Percentiles rank a stretch among this genome's conserved stretches.
Conservation (phyloP, 129 eudicot genomes). For the Flaveria brownii region DNA sequence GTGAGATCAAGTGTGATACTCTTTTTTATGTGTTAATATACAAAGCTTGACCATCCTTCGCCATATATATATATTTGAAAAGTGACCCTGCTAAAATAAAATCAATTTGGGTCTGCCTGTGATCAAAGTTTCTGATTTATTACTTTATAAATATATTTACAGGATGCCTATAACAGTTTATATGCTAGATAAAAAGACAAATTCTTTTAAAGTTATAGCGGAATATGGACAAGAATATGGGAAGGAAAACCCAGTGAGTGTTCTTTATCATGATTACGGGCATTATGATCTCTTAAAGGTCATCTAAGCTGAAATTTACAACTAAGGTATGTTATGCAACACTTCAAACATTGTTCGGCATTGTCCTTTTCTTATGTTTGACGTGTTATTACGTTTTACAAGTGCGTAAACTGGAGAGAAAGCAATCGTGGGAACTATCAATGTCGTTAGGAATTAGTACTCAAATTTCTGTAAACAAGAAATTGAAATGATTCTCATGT, state of each 20-base stretch:
- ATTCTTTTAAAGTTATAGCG: conserved; percentile 55
- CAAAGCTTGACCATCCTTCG: no score
- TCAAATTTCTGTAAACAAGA: background rate
- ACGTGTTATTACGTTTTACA: no score
- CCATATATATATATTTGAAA: no score
- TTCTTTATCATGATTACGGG: conserved; percentile 86
- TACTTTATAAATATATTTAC: conserved; percentile 15
- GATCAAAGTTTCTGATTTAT: background rate
- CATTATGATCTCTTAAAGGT: conserved; percentile 72
- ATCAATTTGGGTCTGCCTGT: no score
- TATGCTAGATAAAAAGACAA: conserved; percentile 63
- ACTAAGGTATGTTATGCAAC: conserved; percentile 18
- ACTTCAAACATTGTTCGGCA: background rate
- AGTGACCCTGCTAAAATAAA: no score
- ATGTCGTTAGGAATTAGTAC: background rate
- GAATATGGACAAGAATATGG: conserved; percentile 86
- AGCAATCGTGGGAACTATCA: background rate
- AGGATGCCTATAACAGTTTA: conserved; percentile 76
- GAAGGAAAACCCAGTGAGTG: conserved; percentile 59
- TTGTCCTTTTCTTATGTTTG: background rate
- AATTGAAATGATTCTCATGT: background rate
- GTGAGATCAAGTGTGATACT: background rate
- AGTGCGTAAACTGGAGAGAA: background rate
- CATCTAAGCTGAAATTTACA: conserved; percentile 25
- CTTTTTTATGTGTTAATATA: no score